These are phyloP conservation scores for Pseudocercospora fijiensis DNA, from an alignment of 2,329 filamentous ascomycete species.

Conservation along the genomic window DNA sequence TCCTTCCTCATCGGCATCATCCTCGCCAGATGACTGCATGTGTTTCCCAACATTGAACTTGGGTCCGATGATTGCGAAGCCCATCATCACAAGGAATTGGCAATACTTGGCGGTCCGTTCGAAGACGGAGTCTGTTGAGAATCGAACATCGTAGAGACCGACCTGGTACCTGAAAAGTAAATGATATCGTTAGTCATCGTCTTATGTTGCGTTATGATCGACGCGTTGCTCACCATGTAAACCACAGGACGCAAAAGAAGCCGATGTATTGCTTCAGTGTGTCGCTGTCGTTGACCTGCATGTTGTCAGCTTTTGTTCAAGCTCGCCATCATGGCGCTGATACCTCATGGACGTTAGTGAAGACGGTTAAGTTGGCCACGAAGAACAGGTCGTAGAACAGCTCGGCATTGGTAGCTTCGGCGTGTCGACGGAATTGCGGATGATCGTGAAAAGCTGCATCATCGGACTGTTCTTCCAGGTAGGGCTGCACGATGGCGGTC, in stretches of 20 bases:
- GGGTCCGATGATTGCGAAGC: slow-evolving; percentile 60
- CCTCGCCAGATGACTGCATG: slow-evolving; percentile 33
- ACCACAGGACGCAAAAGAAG: slow-evolving; percentile 62
- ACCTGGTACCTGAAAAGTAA: slow-evolving; percentile 68
- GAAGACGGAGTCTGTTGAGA: slow-evolving; percentile 63
- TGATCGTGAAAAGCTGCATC: background rate
- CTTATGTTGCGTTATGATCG: background rate
- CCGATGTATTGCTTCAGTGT: slow-evolving; percentile 48
- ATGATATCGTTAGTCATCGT: background rate
- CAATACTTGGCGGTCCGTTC: slow-evolving; percentile 59
- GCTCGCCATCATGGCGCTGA: background rate
- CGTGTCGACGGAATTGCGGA: slow-evolving; percentile 29
- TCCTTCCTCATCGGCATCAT: slow-evolving; percentile 41
- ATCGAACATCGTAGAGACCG: slow-evolving; percentile 64
- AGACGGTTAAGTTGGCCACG: slow-evolving; percentile 64
- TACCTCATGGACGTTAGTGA: slow-evolving; percentile 53
- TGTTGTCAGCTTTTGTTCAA: background rate
- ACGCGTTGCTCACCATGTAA: slow-evolving; percentile 55
- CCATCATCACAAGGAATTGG: slow-evolving; percentile 64
- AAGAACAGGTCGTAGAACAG: slow-evolving; percentile 63
- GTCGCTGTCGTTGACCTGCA: slow-evolving; percentile 50
- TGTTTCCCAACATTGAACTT: slow-evolving; percentile 41
- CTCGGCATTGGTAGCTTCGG: slow-evolving; percentile 57
- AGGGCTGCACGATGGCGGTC: background rate
- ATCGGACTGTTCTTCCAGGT: background rate